Conservation (phyloP, 345 rosid genomes). For the Sisymbrium irio region DNA sequence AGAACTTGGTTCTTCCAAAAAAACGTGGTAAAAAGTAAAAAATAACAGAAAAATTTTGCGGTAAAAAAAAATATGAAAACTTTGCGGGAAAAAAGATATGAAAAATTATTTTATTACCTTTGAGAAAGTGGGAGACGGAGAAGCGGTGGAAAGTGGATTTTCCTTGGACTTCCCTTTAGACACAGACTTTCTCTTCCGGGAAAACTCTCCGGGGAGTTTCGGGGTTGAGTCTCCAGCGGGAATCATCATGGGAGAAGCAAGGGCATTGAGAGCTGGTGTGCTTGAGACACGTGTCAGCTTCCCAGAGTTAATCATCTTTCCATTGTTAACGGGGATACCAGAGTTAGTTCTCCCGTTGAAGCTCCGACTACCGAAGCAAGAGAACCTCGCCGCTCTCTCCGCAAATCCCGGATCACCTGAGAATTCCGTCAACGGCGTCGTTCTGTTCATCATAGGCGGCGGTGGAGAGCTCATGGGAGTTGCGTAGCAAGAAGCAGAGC, state of each 20-base stretch:
- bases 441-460: conserved; percentile 31
- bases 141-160: conserved; percentile 13
- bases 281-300: conserved; percentile 72
- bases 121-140: conserved; percentile 31
- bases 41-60: background rate
- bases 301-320: conserved; percentile 14
- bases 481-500: conserved; percentile 24
- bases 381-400: conserved; percentile 71
- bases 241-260: conserved; percentile 11
- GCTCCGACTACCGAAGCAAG: conserved; percentile 74
- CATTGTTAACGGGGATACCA: conserved; percentile 8
- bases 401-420: conserved; percentile 84
- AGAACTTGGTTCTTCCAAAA: conserved; percentile 5
- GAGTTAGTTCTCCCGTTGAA: conserved; percentile 55
- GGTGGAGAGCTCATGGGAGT: conserved; percentile 50
- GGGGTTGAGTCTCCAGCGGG: conserved; percentile 14
- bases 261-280: conserved; percentile 55
- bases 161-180: conserved; percentile 49
- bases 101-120: conserved; percentile 46
- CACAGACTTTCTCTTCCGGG: conserved; percentile 57
- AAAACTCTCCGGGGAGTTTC: conserved; percentile 26
- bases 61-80: background rate
- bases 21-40: background rate
- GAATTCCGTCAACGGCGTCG: conserved; percentile 55
- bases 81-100: background rate